phyloP scores from a whole-genome alignment of 257 asterid genomes.

The Solanum chiquidenum region DNA sequence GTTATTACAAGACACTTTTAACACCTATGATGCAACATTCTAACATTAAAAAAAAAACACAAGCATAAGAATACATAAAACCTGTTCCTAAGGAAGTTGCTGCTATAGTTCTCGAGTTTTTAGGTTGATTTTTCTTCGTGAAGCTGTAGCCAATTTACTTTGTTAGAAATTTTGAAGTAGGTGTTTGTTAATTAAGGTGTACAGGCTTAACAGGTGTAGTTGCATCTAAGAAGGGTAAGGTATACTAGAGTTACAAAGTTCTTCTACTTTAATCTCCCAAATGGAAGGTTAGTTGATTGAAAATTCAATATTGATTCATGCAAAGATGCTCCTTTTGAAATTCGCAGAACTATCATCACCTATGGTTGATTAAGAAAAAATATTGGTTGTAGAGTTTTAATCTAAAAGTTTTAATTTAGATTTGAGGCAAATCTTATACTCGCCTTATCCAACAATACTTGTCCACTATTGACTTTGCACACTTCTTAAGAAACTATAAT shows the following conservation, averaged over 20 bases:
- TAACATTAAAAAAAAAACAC: neutral
- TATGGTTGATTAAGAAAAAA: neutral
- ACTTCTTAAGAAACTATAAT: too few relatives aligned
- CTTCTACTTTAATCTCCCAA: neutral
- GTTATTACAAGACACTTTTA: neutral
- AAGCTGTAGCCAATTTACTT: neutral
- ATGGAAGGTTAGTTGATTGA: neutral
- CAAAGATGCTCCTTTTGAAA: neutral
- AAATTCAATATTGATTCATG: neutral
- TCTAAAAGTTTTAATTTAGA: neutral
- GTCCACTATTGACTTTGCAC: too few relatives aligned
- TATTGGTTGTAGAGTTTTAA: neutral
- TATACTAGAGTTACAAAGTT: neutral
- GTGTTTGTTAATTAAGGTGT: neutral
- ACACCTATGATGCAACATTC: neutral
- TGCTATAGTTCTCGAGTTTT: neutral
- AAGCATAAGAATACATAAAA: neutral
- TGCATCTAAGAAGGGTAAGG: neutral
- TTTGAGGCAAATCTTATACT: neutral
- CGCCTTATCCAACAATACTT: too few relatives aligned
- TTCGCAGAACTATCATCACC: neutral
- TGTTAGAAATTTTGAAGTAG: neutral
- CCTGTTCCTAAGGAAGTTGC: neutral
- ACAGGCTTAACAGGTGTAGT: neutral
- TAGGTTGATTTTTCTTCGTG: neutral